Conservation (phyloP, 805 yeast species). For the Lachancea lanzarotensis region DNA sequence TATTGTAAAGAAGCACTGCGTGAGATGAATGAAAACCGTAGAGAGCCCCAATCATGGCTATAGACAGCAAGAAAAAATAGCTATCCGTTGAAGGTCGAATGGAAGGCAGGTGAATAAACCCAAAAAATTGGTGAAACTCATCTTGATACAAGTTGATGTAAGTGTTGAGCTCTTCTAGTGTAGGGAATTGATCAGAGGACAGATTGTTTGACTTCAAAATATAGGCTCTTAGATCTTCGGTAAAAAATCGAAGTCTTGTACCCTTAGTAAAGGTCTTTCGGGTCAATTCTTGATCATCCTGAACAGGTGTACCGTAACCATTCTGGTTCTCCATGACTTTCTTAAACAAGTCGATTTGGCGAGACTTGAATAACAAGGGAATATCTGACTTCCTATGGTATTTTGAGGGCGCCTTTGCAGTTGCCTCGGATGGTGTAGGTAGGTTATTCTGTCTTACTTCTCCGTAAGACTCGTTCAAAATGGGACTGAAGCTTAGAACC, state of each 20-base stretch:
- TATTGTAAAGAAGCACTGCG: conserved; percentile 62
- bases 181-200: conserved; percentile 59
- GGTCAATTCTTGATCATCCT: conserved; percentile 3
- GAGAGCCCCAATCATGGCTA: conserved; percentile 86
- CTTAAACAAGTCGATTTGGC: conserved; percentile 61
- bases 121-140: conserved; percentile 76
- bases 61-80: conserved; percentile 65
- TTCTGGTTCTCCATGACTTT: conserved; percentile 27
- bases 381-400: conserved; percentile 35
- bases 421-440: neutral
- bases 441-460: neutral
- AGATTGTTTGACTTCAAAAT: conserved; percentile 52
- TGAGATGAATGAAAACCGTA: conserved; percentile 75
- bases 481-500: neutral
- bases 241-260: conserved; percentile 34
- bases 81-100: conserved; percentile 44
- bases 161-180: conserved; percentile 65
- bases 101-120: conserved; percentile 73
- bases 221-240: conserved; percentile 45
- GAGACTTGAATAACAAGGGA: conserved; percentile 52
- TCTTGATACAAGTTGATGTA: conserved; percentile 68
- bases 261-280: conserved; percentile 5
- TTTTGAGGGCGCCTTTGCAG: neutral
- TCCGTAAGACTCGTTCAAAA: neutral
- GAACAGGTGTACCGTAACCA: conserved; percentile 5